Evolutionary conservation across 2,329 filamentous ascomycete species (phyloP).

Genomic region (Dactylonectria macrodidyma): DNA sequence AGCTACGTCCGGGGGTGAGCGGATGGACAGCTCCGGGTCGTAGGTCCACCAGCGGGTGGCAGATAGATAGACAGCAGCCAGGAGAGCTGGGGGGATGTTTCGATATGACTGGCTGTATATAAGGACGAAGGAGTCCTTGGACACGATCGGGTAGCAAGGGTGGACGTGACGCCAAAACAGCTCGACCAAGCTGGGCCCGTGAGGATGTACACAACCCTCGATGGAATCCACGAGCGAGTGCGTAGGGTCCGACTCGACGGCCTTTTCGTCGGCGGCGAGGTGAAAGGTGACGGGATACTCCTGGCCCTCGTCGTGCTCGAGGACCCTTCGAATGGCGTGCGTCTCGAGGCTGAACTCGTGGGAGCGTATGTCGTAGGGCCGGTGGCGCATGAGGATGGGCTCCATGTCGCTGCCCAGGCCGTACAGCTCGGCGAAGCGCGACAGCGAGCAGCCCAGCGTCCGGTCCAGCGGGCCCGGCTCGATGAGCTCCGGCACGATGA

Average conservation of each 20-base stretch:
- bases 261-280: constrained; percentile 51
- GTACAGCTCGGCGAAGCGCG: constrained; percentile 51
- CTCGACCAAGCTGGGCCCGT: constrained; percentile 72
- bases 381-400: constrained; percentile 53
- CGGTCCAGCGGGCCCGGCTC: constrained; percentile 37
- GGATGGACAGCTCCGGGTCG: constrained; percentile 50
- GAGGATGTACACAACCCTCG: constrained; percentile 70
- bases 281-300: constrained; percentile 53
- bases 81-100: constrained; percentile 66
- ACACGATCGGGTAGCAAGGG: constrained; percentile 66
- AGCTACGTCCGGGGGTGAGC: constrained; percentile 43
- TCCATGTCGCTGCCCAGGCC: constrained; percentile 54
- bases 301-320: constrained; percentile 62
- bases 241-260: constrained; percentile 45
- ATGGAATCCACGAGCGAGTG: constrained; percentile 59
- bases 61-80: constrained; percentile 70
- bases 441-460: constrained; percentile 45
- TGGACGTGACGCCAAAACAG: constrained; percentile 74
- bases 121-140: constrained; percentile 68
- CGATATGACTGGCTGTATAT: constrained; percentile 66
- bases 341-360: constrained; percentile 66
- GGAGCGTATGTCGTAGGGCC: constrained; percentile 66
- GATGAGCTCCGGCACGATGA: constrained; percentile 31
- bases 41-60: constrained; percentile 70
- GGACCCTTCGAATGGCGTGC: constrained; percentile 72